Evolutionary conservation across 106 monocot species (phyloP), one percentile per base, ranked within the genome.

Genomic region (Xerophyta viscosa): DNA sequence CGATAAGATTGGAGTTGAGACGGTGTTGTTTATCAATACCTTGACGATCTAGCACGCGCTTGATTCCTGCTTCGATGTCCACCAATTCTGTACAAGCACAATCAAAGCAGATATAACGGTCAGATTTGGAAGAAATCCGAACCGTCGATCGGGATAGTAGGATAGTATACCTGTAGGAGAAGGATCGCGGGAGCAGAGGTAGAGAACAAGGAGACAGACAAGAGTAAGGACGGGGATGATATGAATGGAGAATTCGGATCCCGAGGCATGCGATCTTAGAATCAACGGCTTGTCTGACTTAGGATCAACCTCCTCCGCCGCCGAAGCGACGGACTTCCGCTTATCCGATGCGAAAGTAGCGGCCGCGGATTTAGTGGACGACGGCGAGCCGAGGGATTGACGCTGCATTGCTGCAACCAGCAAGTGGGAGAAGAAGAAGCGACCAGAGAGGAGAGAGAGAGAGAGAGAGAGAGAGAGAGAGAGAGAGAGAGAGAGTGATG

Each of bases 151-250:
- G n/a, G n/a, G n/a, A n/a, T n/a, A n/a, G 39, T 12, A 15, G 15
- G 10, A 12, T 39, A 6, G 20, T 23, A 5, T 4, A 66, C 66
- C 73, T 37, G 29, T 11, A 22, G 54, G 7, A 14, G 54, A 54
- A 21, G 66, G 66, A 4, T 73, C 73, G 60, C 61, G 66, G 17
- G 73, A 73, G 59, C 33, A 41, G 58, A 72, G 65, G 53, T 59
- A 72, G 36, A 72, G 72, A 37, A 72, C 58, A 58, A 72, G 65
- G 45, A 73, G 47, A 48, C 66, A 73, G 54, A 73, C 37, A 39
- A 73, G 50, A 11, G 52, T 53, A 18, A 64, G 64, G 27, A 64
- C n/a, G 6, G 64, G 64, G 39, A 64, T 64, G 26, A 73, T 28
- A 29, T 73, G 73, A 36, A 73, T 43, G 24, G 60, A 37, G 41